phyloP scores from a whole-genome alignment of 2,329 filamentous ascomycete species.

The Geosmithia putterillii region DNA sequence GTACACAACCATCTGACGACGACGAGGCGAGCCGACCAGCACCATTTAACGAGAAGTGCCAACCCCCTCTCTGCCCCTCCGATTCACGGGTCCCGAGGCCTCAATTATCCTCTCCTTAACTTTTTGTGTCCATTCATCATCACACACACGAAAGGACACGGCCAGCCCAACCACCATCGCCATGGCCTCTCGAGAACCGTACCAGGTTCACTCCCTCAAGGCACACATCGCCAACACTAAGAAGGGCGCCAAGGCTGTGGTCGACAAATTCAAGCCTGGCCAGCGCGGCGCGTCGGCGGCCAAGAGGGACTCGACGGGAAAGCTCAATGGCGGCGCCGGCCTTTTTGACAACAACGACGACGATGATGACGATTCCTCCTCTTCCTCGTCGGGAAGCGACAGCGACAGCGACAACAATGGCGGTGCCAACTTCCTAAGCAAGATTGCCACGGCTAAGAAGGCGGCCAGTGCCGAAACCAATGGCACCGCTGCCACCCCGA shows the following conservation, averaged over 20 bases:
- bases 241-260: slow-evolving; percentile 16
- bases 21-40: background rate
- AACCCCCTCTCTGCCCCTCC: too few relatives aligned
- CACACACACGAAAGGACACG: background rate
- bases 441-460: slow-evolving; percentile 3
- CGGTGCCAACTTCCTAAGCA: slow-evolving; percentile 11
- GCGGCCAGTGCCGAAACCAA: background rate
- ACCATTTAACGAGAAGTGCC: too few relatives aligned
- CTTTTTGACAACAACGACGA: slow-evolving; percentile 18
- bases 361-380: slow-evolving; percentile 15
- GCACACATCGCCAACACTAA: slow-evolving; percentile 24
- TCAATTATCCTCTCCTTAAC: too few relatives aligned
- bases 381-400: slow-evolving; percentile 16
- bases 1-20: background rate
- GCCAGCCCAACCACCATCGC: slow-evolving; percentile 5
- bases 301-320: slow-evolving; percentile 15
- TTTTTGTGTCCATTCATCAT: background rate
- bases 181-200: slow-evolving; percentile 23
- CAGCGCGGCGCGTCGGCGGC: slow-evolving; percentile 9
- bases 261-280: slow-evolving; percentile 16
- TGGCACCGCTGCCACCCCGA: slow-evolving; percentile 1
- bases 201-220: slow-evolving; percentile 21
- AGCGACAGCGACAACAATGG: slow-evolving; percentile 18
- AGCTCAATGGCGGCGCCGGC: slow-evolving; percentile 9
- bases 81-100: too few relatives aligned